A percentile compares a stretch with the other conserved stretches of the same genome.
Conservation (phyloP, 495 filamentous ascomycete species). For the Penicillium soppii region DNA sequence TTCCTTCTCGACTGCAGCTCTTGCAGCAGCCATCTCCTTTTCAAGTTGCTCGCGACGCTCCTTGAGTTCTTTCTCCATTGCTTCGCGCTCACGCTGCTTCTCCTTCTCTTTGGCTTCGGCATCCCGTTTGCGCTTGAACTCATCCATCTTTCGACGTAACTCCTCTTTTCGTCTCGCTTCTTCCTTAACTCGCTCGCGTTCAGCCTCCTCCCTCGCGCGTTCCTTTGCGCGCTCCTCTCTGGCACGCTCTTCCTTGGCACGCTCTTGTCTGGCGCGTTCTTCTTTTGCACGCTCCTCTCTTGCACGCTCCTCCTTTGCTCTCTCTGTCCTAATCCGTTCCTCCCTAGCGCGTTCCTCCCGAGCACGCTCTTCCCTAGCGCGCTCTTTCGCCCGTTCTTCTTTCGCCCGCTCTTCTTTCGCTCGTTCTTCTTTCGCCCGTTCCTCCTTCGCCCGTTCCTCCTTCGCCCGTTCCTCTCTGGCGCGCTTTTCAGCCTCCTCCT, state of each 20-base stretch:
- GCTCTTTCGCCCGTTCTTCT: neutral
- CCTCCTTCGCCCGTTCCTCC: neutral
- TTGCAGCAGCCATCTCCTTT: constrained; percentile 46
- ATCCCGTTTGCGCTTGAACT: constrained; percentile 51
- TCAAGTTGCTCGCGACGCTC: constrained; percentile 50
- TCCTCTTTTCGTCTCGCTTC: constrained; percentile 58
- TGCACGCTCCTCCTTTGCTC: neutral
- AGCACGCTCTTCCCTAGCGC: neutral
- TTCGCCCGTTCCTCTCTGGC: constrained; percentile 1
- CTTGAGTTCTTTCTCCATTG: constrained; percentile 49
- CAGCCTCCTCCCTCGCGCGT: constrained; percentile 40
- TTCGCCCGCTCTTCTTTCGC: neutral
- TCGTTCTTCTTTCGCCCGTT: neutral
- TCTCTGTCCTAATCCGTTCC: neutral
- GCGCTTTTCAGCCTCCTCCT: constrained; percentile 11
- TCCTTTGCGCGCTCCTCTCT: constrained; percentile 16
- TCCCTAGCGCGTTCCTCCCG: neutral
- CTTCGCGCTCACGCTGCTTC: constrained; percentile 47
- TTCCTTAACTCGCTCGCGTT: constrained; percentile 71
- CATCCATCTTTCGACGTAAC: constrained; percentile 59
- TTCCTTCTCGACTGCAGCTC: constrained; percentile 45
- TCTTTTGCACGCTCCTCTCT: constrained; percentile 15
- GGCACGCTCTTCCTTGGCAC: constrained; percentile 6
- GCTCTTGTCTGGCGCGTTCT: constrained; percentile 6
- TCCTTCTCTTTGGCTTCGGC: constrained; percentile 46